phyloP scores from a whole-genome alignment of 148 eudicot genomes.

The Diospyros kaki region DNA sequence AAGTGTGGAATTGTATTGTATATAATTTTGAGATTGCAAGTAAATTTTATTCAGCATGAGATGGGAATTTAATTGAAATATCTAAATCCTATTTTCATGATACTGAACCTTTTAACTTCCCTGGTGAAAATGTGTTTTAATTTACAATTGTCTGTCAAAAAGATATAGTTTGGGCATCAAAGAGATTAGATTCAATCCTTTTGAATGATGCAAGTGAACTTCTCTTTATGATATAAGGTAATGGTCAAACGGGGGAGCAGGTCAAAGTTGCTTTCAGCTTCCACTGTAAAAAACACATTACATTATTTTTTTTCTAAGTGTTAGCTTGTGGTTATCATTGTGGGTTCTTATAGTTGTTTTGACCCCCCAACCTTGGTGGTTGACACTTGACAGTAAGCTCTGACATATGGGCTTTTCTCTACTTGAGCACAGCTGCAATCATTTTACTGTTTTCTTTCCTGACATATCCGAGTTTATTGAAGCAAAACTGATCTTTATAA shows the following conservation, averaged over 20 bases:
- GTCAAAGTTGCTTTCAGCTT: background rate
- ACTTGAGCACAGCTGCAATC: background rate
- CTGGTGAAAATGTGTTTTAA: background rate
- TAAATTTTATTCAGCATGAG: constrained; percentile 1
- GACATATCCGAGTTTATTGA: background rate
- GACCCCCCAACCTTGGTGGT: background rate
- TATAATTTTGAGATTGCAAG: background rate
- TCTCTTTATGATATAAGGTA: background rate
- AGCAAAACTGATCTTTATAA: background rate
- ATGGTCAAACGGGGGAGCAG: background rate
- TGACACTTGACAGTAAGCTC: background rate
- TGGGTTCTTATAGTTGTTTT: background rate
- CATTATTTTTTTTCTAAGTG: background rate
- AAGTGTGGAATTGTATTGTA: background rate
- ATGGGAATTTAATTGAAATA: background rate
- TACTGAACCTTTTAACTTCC: background rate
- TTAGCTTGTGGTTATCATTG: background rate
- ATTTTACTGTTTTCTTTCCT: background rate
- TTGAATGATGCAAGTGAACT: background rate
- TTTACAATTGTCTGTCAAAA: background rate
- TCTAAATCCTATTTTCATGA: background rate
- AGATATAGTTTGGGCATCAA: background rate
- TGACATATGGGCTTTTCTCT: background rate
- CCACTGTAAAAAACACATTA: background rate
- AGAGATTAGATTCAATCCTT: background rate